Evolutionary conservation across 139 green algal genomes (phyloP), one percentile per base, ranked within the genome.

Genomic region (Chlamydomonas sphaeroides): DNA sequence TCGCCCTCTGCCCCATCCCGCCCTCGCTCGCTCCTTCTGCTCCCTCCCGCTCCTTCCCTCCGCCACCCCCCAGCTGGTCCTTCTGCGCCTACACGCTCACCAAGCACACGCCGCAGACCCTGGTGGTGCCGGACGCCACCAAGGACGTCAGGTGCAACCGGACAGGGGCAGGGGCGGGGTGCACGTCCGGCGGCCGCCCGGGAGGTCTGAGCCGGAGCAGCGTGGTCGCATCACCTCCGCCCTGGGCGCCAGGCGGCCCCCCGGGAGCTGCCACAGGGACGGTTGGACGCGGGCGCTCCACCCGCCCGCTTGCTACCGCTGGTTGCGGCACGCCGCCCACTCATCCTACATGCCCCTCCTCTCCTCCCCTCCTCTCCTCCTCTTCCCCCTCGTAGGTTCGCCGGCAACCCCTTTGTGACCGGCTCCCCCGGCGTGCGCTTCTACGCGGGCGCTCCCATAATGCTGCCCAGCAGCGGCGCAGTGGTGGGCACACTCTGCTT

Each of bases 11-110:
- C 53, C 53, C 10, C 5, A 61, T 8, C 20, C 18, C 15, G 23
- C 14, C 23, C 18, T 30, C 5, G 5, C 53, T 61, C 18, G 26
- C 5, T 26, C 15, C 18, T 26, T 61, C 14, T 35, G 8, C 36
- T 35, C 14, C 36, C 26, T 36, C 6, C 26, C 17, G 57, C 57
- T 65, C 5, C 8, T 5, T 11, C 17, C 3, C 32, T 10, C 63
- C 2, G 10, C 17, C 33, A 1, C 7, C 18, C 20, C 21, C 23
- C 74, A 80, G 74, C 28, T 80, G 74, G 74, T 80, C 74, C 4
- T 70, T 80, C 30, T 80, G 74, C 33, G 74, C 59, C n/a, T 80
- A 80, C 42, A 80, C 74, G 36, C 74, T 80, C 17, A 62, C 39
- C 30, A 80, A 71, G 74, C 41, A 70, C 20, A 20, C n/a, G n/a